Conservation (phyloP, 805 yeast species). For the Monosporozyma aquatica region DNA sequence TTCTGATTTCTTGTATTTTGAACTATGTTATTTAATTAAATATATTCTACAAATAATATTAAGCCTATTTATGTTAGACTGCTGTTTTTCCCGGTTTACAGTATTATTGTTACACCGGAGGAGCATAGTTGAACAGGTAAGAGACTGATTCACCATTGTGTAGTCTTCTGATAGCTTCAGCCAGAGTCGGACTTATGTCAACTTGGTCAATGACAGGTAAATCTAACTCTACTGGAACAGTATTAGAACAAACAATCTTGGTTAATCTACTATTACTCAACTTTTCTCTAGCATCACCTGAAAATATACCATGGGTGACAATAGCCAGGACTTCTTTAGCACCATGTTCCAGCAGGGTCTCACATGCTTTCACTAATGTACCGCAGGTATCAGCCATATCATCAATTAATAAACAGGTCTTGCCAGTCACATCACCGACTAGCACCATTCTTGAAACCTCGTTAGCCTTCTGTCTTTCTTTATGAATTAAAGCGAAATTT, state of each 20-base stretch:
- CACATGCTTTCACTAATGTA: slow-evolving; percentile 90
- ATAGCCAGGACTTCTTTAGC: slow-evolving; percentile 85
- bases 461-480: slow-evolving; percentile 90
- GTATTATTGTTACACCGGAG: slow-evolving; percentile 20
- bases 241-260: slow-evolving; percentile 81
- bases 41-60: neutral
- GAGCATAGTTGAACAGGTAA: slow-evolving; percentile 48
- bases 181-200: slow-evolving; percentile 79
- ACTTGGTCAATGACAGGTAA: slow-evolving; percentile 64
- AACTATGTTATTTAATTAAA: no score
- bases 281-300: slow-evolving; percentile 72
- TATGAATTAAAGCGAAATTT: slow-evolving; percentile 91
- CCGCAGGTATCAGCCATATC: slow-evolving; percentile 99
- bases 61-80: neutral
- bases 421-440: slow-evolving; percentile 85
- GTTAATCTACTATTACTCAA: slow-evolving; percentile 59
- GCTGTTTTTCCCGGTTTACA: no score
- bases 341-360: slow-evolving; percentile 67
- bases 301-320: slow-evolving; percentile 91
- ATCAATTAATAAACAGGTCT: slow-evolving; percentile 79
- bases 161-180: slow-evolving; percentile 87
- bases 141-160: slow-evolving; percentile 94
- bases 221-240: slow-evolving; percentile 73
- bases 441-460: slow-evolving; percentile 92
- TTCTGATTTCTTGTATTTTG: no score